Evolutionary conservation across 345 rosid genomes (phyloP), one percentile per base, ranked within the genome.

Genomic region (Eucalyptus regnans): DNA sequence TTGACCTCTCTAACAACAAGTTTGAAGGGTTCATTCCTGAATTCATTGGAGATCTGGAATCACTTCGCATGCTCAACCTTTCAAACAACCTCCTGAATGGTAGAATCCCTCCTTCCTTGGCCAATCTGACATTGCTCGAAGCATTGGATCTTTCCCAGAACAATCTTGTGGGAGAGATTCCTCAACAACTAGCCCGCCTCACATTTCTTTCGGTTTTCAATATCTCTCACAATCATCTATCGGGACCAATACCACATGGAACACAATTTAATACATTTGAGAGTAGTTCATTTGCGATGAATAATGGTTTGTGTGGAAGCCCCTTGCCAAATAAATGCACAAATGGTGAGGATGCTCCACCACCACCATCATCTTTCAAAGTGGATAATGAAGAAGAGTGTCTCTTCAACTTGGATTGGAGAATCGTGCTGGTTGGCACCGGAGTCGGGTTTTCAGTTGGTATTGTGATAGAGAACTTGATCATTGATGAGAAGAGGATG

Each of bases 381-480:
- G 12, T 16, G 5, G 44, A 68, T 33, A 17, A 68, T 33, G 80
- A 68, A 33, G 44, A 68, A 33, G 44, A 68, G 44, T 68, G 22
- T 68, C 23, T 4, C 1, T 33, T 68, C 23, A 2, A 68, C 44
- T 9, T 68, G 4, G 80, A 33, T 68, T 68, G 80, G 80, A 68
- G 17, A 68, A 33, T 68, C 2, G 23, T 33, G 44, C 2, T 33
- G 2, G 7, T 4, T 13, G 37, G 71, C 5, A 0, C 9, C 2
- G 20, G 22, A n/a, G 79, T n/a, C 1, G 79, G 79, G 79, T 66
- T 66, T 66, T 66, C 0, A 6, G 22, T 66, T 0, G 41, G 79
- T 31, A 1, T n/a, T 66, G 41, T 66, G 41, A 3, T 66, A 31
- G 79, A 2, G 37, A 66, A 31, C 41, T 8, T n/a, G 79, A 66